These are phyloP conservation scores for Exophiala sp. DNA, from an alignment of 2,329 filamentous ascomycete species.

Conservation along the genomic window DNA sequence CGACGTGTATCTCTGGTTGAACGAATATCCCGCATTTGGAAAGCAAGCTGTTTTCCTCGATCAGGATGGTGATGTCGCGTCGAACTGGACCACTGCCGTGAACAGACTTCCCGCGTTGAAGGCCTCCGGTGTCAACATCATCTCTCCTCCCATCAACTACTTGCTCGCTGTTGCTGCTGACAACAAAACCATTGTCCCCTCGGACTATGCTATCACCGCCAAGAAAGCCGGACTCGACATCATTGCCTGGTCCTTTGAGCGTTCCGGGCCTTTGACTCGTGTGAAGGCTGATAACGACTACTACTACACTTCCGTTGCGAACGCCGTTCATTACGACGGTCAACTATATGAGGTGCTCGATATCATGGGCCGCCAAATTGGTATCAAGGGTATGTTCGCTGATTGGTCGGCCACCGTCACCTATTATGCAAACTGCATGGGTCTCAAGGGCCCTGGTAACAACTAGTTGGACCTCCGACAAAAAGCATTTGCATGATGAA, in stretches of 20 bases:
- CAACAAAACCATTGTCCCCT: slow-evolving; percentile 55
- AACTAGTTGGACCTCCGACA: not conserved
- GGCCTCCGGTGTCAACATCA: slow-evolving; percentile 57
- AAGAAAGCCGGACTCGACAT: slow-evolving; percentile 62
- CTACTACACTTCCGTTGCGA: slow-evolving; percentile 52
- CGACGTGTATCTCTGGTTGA: slow-evolving; percentile 66
- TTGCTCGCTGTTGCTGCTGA: slow-evolving; percentile 53
- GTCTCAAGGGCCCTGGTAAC: slow-evolving; percentile 27
- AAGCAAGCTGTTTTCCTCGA: slow-evolving; percentile 64
- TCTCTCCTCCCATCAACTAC: slow-evolving; percentile 62
- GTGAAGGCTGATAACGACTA: slow-evolving; percentile 48
- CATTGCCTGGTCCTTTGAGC: slow-evolving; percentile 66
- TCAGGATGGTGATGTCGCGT: slow-evolving; percentile 54
- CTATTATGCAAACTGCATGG: slow-evolving; percentile 70
- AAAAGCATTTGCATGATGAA: too few relatives aligned
- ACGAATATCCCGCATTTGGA: slow-evolving; percentile 58
- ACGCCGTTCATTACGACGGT: slow-evolving; percentile 59
- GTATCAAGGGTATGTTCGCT: slow-evolving; percentile 60
- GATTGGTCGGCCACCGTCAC: slow-evolving; percentile 68
- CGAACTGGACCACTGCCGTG: slow-evolving; percentile 53
- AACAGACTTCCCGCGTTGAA: slow-evolving; percentile 56
- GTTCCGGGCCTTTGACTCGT: slow-evolving; percentile 58
- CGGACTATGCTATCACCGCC: slow-evolving; percentile 59
- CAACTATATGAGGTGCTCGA: slow-evolving; percentile 66
- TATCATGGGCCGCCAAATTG: slow-evolving; percentile 60